Conservation (phyloP, 2,329 filamentous ascomycete species). For the Cercospora citrullina region DNA sequence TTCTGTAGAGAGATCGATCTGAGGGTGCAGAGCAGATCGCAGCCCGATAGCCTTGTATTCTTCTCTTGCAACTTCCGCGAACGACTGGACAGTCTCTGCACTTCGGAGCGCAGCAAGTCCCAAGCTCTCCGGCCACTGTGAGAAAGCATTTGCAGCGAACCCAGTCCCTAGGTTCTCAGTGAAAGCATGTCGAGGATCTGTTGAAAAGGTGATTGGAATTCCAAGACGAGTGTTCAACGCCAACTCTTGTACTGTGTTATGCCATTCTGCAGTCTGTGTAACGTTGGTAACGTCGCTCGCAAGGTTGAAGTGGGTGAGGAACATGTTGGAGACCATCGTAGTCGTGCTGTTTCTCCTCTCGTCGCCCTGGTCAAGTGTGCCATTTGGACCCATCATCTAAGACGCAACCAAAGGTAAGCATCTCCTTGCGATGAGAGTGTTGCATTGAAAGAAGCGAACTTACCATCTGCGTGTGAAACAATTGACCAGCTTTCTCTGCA, state of each 20-base stretch:
- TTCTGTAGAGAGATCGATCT: conserved; percentile 55
- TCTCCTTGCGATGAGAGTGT: fast-evolving
- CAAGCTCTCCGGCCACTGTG: conserved; percentile 54
- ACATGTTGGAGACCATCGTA: conserved; percentile 39
- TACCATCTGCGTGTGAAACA: conserved; percentile 48
- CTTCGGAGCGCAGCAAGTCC: conserved; percentile 54
- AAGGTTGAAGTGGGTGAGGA: conserved; percentile 52
- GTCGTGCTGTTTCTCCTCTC: conserved; percentile 34
- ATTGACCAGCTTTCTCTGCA: conserved; percentile 52
- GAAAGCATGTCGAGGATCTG: conserved; percentile 52
- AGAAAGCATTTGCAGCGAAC: conserved; percentile 48
- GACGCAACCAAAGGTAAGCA: neutral
- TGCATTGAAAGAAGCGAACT: conserved; percentile 6
- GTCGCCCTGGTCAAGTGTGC: conserved; percentile 33
- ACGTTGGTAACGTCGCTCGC: conserved; percentile 48
- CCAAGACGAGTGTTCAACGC: conserved; percentile 51
- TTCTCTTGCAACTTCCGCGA: conserved; percentile 53
- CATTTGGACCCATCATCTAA: conserved; percentile 33
- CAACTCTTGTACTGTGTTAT: conserved; percentile 46
- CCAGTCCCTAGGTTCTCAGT: conserved; percentile 48
- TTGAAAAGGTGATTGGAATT: conserved; percentile 52
- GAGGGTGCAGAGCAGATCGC: conserved; percentile 52
- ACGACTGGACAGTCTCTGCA: conserved; percentile 46
- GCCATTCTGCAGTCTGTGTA: conserved; percentile 40
- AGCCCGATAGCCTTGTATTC: conserved; percentile 50